phyloP scores from a whole-genome alignment of 2,329 filamentous ascomycete species.

The Arthrinium phaeospermum region DNA sequence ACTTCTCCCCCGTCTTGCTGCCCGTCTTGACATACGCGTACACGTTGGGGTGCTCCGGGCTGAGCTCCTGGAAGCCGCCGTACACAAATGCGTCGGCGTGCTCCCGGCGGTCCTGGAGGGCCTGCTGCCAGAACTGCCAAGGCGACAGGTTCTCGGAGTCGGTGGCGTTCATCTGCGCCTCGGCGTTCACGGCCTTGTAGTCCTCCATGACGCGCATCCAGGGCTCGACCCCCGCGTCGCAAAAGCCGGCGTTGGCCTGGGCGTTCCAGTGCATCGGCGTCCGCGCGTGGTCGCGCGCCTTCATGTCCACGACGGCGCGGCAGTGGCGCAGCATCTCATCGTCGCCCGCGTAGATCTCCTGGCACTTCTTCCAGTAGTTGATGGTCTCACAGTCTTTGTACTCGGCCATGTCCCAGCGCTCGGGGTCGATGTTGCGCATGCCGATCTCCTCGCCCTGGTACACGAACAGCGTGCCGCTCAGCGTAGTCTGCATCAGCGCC shows the following conservation, averaged over 20 bases:
- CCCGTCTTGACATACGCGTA: constrained; percentile 35
- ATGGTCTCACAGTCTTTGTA: constrained; percentile 60
- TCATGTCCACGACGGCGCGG: constrained; percentile 58
- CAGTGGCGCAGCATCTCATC: constrained; percentile 50
- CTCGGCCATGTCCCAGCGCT: constrained; percentile 62
- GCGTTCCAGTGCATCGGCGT: constrained; percentile 71
- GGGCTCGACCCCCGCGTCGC: constrained; percentile 51
- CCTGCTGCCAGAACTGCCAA: constrained; percentile 65
- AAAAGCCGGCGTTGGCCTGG: constrained; percentile 65
- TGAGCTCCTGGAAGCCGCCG: constrained; percentile 56
- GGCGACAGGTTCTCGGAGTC: constrained; percentile 51
- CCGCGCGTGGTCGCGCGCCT: constrained; percentile 70
- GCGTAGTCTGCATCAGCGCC: constrained; percentile 56
- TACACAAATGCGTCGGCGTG: constrained; percentile 65
- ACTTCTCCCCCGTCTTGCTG: constrained; percentile 30
- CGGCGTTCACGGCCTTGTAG: constrained; percentile 61
- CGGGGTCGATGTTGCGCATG: constrained; percentile 66
- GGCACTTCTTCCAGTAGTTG: constrained; percentile 50
- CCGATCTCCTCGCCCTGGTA: constrained; percentile 74
- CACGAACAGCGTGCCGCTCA: constrained; percentile 67
- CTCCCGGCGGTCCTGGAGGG: constrained; percentile 59
- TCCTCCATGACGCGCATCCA: constrained; percentile 68
- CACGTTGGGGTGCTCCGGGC: constrained; percentile 30
- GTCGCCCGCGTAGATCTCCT: constrained; percentile 44
- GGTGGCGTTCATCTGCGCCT: constrained; percentile 49